Evolutionary conservation across 805 yeast species (phyloP).

Genomic region (Lipomyces spencermartinsiae): DNA sequence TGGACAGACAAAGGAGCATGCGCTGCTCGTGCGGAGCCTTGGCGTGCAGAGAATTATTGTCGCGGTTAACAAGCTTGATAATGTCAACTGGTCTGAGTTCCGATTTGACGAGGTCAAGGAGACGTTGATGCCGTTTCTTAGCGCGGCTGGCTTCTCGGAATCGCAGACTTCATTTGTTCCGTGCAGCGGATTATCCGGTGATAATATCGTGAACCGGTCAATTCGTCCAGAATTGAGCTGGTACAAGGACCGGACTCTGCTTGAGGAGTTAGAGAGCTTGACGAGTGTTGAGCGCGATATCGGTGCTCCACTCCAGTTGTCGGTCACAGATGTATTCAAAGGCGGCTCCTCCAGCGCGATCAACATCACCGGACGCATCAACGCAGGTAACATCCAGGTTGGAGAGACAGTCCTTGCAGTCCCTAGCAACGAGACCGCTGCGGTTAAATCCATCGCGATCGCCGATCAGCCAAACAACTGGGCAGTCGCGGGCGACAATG

Average conservation of each 20-base stretch:
- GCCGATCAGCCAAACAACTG: constrained; percentile 45
- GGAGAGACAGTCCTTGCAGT: constrained; percentile 68
- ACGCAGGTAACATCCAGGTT: constrained; percentile 70
- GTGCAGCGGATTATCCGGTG: constrained; percentile 71
- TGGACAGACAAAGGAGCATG: constrained; percentile 83
- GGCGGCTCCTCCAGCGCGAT: constrained; percentile 54
- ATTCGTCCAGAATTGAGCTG: constrained; percentile 46
- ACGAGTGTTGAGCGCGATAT: constrained; percentile 40
- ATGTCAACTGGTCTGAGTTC: constrained; percentile 60
- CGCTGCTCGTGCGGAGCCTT: constrained; percentile 67
- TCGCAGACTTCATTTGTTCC: constrained; percentile 62
- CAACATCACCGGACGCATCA: constrained; percentile 66
- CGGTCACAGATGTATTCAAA: constrained; percentile 67
- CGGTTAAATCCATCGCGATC: constrained; percentile 39
- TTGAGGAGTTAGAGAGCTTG: constrained; percentile 44
- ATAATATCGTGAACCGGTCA: constrained; percentile 61
- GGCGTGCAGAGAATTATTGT: constrained; percentile 69
- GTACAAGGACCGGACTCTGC: constrained; percentile 56
- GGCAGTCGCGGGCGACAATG: constrained; percentile 64
- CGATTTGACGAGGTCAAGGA: constrained; percentile 59
- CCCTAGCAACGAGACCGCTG: constrained; percentile 53
- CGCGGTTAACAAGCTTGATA: constrained; percentile 75
- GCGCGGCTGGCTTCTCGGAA: constrained; percentile 58
- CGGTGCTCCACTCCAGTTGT: constrained; percentile 59
- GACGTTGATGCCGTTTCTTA: constrained; percentile 59